Percentiles rank a stretch among this genome's conserved stretches.
Conservation (phyloP, 2,329 filamentous ascomycete species). For the Sclerotinia trifoliorum region DNA sequence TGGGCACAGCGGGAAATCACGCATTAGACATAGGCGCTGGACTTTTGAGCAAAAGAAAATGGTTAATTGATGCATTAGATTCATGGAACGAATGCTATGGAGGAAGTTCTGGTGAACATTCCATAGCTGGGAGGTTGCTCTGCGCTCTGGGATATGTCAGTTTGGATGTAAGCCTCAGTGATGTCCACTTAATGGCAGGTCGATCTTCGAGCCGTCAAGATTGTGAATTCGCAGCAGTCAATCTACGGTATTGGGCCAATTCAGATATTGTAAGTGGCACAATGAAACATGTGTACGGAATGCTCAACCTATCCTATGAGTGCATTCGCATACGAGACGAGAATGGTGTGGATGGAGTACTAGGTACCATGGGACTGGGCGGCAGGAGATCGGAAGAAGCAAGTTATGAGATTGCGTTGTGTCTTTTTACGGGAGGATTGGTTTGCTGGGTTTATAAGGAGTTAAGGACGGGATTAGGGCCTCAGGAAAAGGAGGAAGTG, state of each 20-base stretch:
- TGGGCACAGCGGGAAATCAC: constrained; percentile 33
- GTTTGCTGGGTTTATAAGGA: constrained; percentile 38
- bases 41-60: constrained; percentile 25
- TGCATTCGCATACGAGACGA: background rate
- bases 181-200: constrained; percentile 38
- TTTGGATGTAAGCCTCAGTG: constrained; percentile 34
- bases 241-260: constrained; percentile 37
- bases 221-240: constrained; percentile 35
- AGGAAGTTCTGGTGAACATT: background rate
- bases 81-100: constrained; percentile 35
- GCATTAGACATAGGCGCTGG: constrained; percentile 35
- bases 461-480: constrained; percentile 24
- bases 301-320: constrained; percentile 9
- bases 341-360: background rate
- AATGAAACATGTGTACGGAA: constrained; percentile 33
- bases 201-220: constrained; percentile 33
- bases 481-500: constrained; percentile 24
- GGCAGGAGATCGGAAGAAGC: constrained; percentile 11
- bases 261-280: constrained; percentile 31
- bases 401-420: constrained; percentile 33
- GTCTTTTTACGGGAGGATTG: constrained; percentile 36
- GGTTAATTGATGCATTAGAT: constrained; percentile 35
- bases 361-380: constrained; percentile 3
- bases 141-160: constrained; percentile 34
- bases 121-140: constrained; percentile 29